These are phyloP conservation scores for Tremellales sp. DNA, from an alignment of 1,284 basidiomycete genomes.

Conservation along the genomic window DNA sequence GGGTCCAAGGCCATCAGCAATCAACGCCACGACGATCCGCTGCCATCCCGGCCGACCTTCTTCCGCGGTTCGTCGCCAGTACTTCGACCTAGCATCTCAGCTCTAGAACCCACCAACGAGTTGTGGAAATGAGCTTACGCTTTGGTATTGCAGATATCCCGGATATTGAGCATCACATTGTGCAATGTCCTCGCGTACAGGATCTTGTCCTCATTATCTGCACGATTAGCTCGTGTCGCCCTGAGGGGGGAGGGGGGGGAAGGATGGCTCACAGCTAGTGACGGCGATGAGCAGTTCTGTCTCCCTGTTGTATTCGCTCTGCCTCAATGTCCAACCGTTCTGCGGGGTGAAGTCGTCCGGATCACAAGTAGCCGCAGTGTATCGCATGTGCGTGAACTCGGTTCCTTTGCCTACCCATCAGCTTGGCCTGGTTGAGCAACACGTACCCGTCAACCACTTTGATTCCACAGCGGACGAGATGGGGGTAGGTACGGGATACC, in stretches of 20 bases:
- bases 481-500: constrained; percentile 76
- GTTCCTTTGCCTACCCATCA: constrained; percentile 56
- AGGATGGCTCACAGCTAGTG: constrained; percentile 52
- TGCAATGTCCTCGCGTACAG: constrained; percentile 89
- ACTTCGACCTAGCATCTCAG: constrained; percentile 61
- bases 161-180: constrained; percentile 95
- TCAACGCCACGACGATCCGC: constrained; percentile 79
- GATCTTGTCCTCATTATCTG: constrained; percentile 74
- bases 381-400: constrained; percentile 91
- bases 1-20: constrained; percentile 89
- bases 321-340: constrained; percentile 74
- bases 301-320: constrained; percentile 78
- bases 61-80: constrained; percentile 79
- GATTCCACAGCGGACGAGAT: constrained; percentile 78
- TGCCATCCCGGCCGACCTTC: constrained; percentile 89
- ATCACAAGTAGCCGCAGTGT: constrained; percentile 75
- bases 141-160: constrained; percentile 96
- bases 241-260: not conserved
- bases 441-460: constrained; percentile 59
- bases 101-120: not conserved
- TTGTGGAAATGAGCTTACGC: constrained; percentile 33
- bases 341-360: constrained; percentile 75
- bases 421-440: not conserved
- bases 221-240: constrained; percentile 9
- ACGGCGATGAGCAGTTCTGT: constrained; percentile 92